Evolutionary conservation across 2,329 filamentous ascomycete species (phyloP).

Genomic region (Fusarium sp.): DNA sequence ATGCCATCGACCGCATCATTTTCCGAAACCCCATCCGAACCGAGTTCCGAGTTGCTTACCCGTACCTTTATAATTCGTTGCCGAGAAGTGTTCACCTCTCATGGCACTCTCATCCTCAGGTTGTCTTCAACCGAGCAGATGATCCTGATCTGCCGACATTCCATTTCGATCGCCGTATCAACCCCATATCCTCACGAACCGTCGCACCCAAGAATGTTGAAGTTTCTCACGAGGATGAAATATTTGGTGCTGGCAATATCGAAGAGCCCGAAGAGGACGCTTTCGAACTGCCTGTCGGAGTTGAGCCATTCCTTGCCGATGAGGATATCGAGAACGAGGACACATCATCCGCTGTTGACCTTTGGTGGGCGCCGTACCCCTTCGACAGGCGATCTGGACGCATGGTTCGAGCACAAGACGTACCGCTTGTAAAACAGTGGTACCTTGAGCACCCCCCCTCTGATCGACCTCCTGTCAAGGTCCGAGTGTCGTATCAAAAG

Average conservation of each 20-base stretch:
- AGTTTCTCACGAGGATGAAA: slow-evolving; percentile 89
- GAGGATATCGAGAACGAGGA: slow-evolving; percentile 91
- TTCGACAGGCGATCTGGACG: slow-evolving; percentile 93
- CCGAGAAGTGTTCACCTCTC: slow-evolving; percentile 92
- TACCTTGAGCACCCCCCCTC: slow-evolving; percentile 95
- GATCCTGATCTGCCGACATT: slow-evolving; percentile 93
- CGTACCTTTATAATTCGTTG: slow-evolving; percentile 95
- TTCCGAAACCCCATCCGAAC: slow-evolving; percentile 95
- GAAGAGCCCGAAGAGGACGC: slow-evolving; percentile 81
- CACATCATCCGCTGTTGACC: slow-evolving; percentile 87
- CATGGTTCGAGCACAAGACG: slow-evolving; percentile 97
- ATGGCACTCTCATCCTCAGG: slow-evolving; percentile 94
- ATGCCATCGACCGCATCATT: slow-evolving; percentile 98
- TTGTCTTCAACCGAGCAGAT: slow-evolving; percentile 89
- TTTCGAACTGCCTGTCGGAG: slow-evolving; percentile 82
- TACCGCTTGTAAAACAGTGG: slow-evolving; percentile 97
- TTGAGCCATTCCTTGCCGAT: slow-evolving; percentile 90
- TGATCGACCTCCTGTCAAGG: slow-evolving; percentile 89
- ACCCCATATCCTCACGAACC: slow-evolving; percentile 94
- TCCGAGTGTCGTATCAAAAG: slow-evolving; percentile 98
- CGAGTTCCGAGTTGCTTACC: slow-evolving; percentile 94
- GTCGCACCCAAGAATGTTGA: slow-evolving; percentile 96
- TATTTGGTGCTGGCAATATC: slow-evolving; percentile 85
- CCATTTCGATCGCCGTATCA: slow-evolving; percentile 98
- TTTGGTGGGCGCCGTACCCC: slow-evolving; percentile 99